Evolutionary conservation across 176 grass and related monocot species (phyloP).

Genomic region (Musa schizocarpa): DNA sequence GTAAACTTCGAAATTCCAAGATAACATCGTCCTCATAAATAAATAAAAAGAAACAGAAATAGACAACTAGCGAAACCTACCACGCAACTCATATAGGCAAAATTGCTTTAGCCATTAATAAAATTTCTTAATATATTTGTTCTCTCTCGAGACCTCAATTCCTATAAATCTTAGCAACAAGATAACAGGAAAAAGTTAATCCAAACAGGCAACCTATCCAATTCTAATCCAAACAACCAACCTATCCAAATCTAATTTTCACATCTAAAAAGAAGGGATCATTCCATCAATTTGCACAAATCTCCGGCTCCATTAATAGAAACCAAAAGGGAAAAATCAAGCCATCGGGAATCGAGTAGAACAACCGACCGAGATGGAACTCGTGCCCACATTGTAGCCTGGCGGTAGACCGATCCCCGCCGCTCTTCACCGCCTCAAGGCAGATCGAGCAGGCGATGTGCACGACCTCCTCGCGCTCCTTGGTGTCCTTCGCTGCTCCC

Average conservation of each 20-base stretch:
- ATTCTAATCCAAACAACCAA: not conserved
- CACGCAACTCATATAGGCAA: too few species aligned
- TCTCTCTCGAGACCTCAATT: too few species aligned
- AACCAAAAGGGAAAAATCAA: not conserved
- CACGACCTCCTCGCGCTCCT: conserved; percentile 12
- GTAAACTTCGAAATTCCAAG: too few species aligned
- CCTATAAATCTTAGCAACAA: too few species aligned
- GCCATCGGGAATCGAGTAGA: not conserved
- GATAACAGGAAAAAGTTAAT: not conserved
- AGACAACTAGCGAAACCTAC: too few species aligned
- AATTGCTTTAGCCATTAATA: too few species aligned
- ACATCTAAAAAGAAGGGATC: not conserved
- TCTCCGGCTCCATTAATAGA: not conserved
- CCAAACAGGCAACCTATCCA: not conserved
- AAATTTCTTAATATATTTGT: too few species aligned
- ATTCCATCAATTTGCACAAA: not conserved
- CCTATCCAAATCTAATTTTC: not conserved
- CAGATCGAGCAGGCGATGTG: conserved; percentile 76
- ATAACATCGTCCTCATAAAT: too few species aligned
- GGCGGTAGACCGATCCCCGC: conserved; percentile 64
- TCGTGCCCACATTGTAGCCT: conserved; percentile 83
- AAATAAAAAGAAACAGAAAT: too few species aligned
- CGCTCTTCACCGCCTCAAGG: conserved; percentile 48
- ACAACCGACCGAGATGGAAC: conserved; percentile 68
- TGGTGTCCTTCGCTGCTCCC: conserved; percentile 14